Evolutionary conservation across 2,329 filamentous ascomycete species (phyloP).

Genomic region (Aaosphaeria pasadenensis): DNA sequence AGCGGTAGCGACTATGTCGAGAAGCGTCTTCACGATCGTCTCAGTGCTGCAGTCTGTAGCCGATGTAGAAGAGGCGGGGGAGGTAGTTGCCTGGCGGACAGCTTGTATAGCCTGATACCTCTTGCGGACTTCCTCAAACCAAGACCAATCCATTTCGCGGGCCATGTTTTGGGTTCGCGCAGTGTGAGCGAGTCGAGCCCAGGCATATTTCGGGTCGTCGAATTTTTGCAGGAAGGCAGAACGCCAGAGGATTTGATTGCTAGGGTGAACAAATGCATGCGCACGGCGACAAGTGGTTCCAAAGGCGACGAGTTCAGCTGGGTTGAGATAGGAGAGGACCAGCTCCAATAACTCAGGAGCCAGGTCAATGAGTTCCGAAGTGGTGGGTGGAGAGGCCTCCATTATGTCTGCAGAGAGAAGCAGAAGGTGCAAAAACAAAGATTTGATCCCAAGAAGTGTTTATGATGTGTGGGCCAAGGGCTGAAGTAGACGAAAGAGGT

Average conservation of each 20-base stretch:
- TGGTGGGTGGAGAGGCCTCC: no score
- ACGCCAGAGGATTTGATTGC: constrained; percentile 19
- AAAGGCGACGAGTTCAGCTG: constrained; percentile 11
- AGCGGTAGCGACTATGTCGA: constrained; percentile 16
- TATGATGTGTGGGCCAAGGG: no score
- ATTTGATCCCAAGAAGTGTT: no score
- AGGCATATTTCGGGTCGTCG: constrained; percentile 19
- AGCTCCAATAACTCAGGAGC: constrained; percentile 18
- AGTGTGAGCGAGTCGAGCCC: constrained; percentile 10
- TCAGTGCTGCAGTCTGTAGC: constrained; percentile 1
- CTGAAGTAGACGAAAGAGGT: no score
- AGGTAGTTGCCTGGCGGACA: constrained; percentile 2
- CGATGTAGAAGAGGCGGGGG: neutral
- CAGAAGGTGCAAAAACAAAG: no score
- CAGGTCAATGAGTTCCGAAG: neutral
- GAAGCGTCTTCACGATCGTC: constrained; percentile 8
- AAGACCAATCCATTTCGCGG: constrained; percentile 16
- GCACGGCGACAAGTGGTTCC: constrained; percentile 13
- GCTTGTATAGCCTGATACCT: constrained; percentile 9
- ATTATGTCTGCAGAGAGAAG: no score
- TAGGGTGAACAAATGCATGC: constrained; percentile 12
- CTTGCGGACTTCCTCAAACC: constrained; percentile 11
- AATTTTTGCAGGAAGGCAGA: constrained; percentile 15
- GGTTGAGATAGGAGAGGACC: constrained; percentile 13
- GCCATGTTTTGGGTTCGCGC: constrained; percentile 11